Evolutionary conservation across 106 monocot genomes (phyloP), one percentile per base, ranked within the genome.

Genomic region (Dendrobium nobile): DNA sequence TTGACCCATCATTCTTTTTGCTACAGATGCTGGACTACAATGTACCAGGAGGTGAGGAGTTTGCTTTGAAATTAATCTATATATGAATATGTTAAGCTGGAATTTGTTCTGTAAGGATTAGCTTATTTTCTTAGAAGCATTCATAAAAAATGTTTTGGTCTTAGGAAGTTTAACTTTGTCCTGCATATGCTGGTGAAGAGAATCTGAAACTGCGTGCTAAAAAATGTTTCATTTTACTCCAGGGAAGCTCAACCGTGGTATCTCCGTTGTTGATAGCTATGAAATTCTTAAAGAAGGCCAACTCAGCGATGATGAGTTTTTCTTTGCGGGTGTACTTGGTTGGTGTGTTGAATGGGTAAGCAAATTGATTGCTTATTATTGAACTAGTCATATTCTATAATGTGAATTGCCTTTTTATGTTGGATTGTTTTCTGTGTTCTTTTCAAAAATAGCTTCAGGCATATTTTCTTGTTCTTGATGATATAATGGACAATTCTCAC

Each of bases 321-420:
- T 95, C 61, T 88, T 84, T 79, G 85, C 89, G 6, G 85, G 88
- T 81, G 83, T 87, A 22, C 89, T 98, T 79, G 98, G 98, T 27
- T 98, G 98, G 98, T 98, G 98, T 86, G 91, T 98, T 86, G 98
- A 98, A 93, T 98, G 98, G 98, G 98, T 98, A 87, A 73, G 72
- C 18, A 67, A 44, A 31, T 41, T 33, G 9, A 13, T 72, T 77
- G 17, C 16, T 41, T 64, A n/a, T 85, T 40, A 22, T 27, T 76
- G 27, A 26, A 51, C 22, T 41, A 27, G 26, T 48, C 6, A 44
- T 42, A 42, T 20, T 19, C 2, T 37, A 0, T 19, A 24, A 10
- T 22, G 2, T 41, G 26, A 26, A 42, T 27, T 31, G 58, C 48
- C 27, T 27, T 45, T 70, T 4, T 37, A 33, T 70, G 15, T 70